Evolutionary conservation across 2,329 filamentous ascomycete species (phyloP), one percentile per base, ranked within the genome.

Genomic region (Alternaria ventricosa): DNA sequence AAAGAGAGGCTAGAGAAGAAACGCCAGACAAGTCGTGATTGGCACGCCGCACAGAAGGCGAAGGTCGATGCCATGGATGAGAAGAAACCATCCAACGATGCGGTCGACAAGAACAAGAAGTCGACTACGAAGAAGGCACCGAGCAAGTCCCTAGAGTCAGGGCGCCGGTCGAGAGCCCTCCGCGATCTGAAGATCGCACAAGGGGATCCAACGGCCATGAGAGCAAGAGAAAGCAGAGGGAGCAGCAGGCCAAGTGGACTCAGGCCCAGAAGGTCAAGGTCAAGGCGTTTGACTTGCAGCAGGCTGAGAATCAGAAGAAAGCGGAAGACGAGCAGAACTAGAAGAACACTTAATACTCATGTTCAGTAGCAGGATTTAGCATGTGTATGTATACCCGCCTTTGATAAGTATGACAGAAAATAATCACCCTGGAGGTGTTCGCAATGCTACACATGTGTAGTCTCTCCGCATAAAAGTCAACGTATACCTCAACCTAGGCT

Each of bases 341-440:
- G 15, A 2, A 41, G 15, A 41, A 41, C 1, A n/a, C 0, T 1
- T 36, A 4, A n/a, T 1, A 9, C 0, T 2, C 15, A n/a, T 41
- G 8, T 41, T 41, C 0, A n/a, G 15, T 41, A 2, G 15, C 15
- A 41, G n/a, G 36, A 41, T 18, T 41, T 18, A 41, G 36, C 36
- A 18, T 9, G 2, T 41, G 1, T 18, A 41, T 5, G 5, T 41
- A 41, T 41, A 2, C 36, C 15, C 36, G 15, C 36, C 36, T 41
- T 2, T 18, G n/a, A 18, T 41, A 5, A 41, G 9, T 18, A 41
- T 18, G n/a, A 18, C 8, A 18, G 36, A 18, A 41, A 41, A 18
- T 5, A 41, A 5, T 41, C 8, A 41, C 36, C n/a, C 36, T 41
- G 36, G n/a, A 41, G 36, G 4, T 41, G 9, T 41, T 41, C 36